phyloP scores from a whole-genome alignment of 192 early-diverging fungal species.

The Umbelopsis sp. region DNA sequence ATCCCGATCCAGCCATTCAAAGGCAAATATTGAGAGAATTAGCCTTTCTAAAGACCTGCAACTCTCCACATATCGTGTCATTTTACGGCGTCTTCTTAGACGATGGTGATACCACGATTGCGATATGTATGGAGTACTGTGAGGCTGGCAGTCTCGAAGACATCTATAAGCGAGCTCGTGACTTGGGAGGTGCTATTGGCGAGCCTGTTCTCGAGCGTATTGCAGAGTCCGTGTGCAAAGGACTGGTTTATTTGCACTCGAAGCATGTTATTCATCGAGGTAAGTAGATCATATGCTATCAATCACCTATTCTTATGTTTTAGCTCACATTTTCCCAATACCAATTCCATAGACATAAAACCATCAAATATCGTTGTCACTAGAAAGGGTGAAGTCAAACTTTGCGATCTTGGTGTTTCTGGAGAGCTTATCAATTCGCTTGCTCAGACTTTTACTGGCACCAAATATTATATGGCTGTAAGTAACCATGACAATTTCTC shows the following conservation, averaged over 20 bases:
- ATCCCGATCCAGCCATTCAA: slow-evolving; percentile 69
- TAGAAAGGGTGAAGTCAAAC: slow-evolving; percentile 86
- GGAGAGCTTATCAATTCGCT: slow-evolving; percentile 86
- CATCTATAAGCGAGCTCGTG: slow-evolving; percentile 79
- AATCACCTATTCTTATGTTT: not conserved
- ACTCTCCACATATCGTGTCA: slow-evolving; percentile 91
- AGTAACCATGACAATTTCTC: slow-evolving; percentile 28
- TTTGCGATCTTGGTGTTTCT: slow-evolving; percentile 97
- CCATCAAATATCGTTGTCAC: slow-evolving; percentile 97
- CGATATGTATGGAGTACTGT: slow-evolving; percentile 98
- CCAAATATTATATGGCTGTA: slow-evolving; percentile 95
- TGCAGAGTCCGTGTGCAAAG: slow-evolving; percentile 84
- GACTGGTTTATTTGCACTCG: slow-evolving; percentile 87
- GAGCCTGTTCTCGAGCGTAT: slow-evolving; percentile 91
- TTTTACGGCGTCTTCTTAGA: slow-evolving; percentile 93
- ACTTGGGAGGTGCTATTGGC: slow-evolving; percentile 76
- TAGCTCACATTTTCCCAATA: not conserved
- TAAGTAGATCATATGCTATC: slow-evolving; percentile 25
- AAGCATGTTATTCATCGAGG: slow-evolving; percentile 92
- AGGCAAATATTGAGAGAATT: slow-evolving; percentile 91
- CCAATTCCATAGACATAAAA: slow-evolving; percentile 79
- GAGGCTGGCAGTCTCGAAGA: slow-evolving; percentile 90
- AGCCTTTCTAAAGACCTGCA: slow-evolving; percentile 84
- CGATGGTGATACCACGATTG: slow-evolving; percentile 77
- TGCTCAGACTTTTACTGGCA: slow-evolving; percentile 96